Conservation (phyloP, 805 yeast genomes). For the Metschnikowia sp. region DNA sequence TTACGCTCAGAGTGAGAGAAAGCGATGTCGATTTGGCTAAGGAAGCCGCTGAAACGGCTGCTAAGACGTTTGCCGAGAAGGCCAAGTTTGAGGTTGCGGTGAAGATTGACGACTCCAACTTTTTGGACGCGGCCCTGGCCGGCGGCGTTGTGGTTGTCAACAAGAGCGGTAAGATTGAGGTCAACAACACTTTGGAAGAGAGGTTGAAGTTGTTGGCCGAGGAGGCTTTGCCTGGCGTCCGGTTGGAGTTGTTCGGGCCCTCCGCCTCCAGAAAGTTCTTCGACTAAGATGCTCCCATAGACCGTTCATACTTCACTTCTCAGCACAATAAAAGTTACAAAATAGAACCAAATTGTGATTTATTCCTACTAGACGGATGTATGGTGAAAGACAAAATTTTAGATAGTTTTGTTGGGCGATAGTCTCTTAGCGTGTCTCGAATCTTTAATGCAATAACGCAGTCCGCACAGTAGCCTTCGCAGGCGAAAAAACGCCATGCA, state of each 20-base stretch:
- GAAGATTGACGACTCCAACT: conserved; percentile 51
- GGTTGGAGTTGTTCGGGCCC: conserved; percentile 85
- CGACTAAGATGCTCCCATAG: conserved; percentile 44
- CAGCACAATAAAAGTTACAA: conserved; percentile 7
- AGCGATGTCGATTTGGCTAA: conserved; percentile 58
- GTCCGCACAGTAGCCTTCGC: too few species aligned
- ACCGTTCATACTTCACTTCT: conserved; percentile 8
- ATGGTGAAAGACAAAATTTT: too few species aligned
- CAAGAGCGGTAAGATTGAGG: conserved; percentile 77
- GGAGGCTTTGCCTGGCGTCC: conserved; percentile 87
- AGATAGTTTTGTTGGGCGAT: too few species aligned
- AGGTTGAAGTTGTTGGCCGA: conserved; percentile 80
- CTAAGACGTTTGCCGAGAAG: conserved; percentile 58
- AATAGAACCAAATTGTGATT: not conserved
- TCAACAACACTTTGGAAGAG: conserved; percentile 91
- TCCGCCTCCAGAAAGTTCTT: conserved; percentile 86
- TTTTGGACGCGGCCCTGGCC: conserved; percentile 59
- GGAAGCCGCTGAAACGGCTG: conserved; percentile 60
- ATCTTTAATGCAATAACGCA: too few species aligned
- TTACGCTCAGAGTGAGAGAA: conserved; percentile 64
- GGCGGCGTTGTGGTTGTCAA: conserved; percentile 84
- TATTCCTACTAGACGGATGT: too few species aligned
- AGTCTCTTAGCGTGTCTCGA: too few species aligned
- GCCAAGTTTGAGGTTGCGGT: conserved; percentile 57
- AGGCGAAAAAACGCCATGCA: too few species aligned